Base-by-base conservation (phyloP, 176 grass and related monocot species). In the Hordeum vulgare region DNA sequence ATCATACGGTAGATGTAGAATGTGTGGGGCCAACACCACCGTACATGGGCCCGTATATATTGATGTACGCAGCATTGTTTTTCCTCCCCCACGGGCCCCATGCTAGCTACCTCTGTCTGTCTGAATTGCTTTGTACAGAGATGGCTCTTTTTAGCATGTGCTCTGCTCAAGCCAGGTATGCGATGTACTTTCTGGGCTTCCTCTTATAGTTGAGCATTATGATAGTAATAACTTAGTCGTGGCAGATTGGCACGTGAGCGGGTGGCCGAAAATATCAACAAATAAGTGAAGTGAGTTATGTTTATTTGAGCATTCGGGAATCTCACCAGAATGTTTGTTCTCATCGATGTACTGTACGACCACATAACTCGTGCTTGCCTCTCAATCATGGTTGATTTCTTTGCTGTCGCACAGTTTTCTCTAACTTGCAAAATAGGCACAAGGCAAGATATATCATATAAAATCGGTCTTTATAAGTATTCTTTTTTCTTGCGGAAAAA, bases 131-230 rank as follows among this genome's bases (percentile, higher is more conserved):
- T 87, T 90, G 49, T 79, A 27, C 67, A 83, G 80, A 75, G 68
- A 87, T 64, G 80, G 9, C 75, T 84, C 85, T 76, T 84, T 90
- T 63, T 60, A 84, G 85, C 85, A 87, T 90, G 89, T 87, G 80
- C 68, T 24, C 89, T 83, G 88, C 80, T 18, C 53, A 79, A 44
- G 85, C 81, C 85, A 87, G 81, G 85, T 84, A 83, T 87, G 75
- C 18, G 51, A 71, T 87, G 85, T 90, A 87, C 89, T 90, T 90
- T 90, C 85, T 34, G 25, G 49, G 29, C 61, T 76, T 87, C 76
- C 89, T 80, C 61, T 56, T 90, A 84, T 87, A 80, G 80, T 80
- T 17, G 80, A 61, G 89, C 83, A 27, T 51, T 53, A 74, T 45
- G 49, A 53, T 74, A 83, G 74, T 9, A 74, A 33, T 74, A 83